Evolutionary conservation across 495 filamentous ascomycete species (phyloP), one percentile per base, ranked within the genome.

Genomic region (Penicillium verhagenii): DNA sequence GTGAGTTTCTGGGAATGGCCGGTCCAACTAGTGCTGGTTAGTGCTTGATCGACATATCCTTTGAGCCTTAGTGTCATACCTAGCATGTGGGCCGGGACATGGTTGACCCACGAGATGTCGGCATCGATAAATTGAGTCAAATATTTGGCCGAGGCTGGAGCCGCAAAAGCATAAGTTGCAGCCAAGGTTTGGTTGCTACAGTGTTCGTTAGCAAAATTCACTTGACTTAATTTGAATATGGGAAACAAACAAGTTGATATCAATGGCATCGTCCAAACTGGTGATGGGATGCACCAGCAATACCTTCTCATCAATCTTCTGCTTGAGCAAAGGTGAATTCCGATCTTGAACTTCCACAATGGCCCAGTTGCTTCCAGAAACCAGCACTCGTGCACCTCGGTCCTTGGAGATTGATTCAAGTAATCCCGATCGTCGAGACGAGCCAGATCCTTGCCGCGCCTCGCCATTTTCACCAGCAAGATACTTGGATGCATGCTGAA

Each of bases 141-240:
- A 44, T 83, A 82, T 55, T 82, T 82, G 16, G 74, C 76, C 14
- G 75, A 65, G 0, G 70, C 28, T 9, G 72, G 66, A 10, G 69
- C 68, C 18, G 76, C 76, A 51, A 82, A 84, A 51, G 77, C 65
- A 51, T 81, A 82, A 8, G 73, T 69, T 21, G 79, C 76, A 9
- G 78, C 68, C 14, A 79, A 60, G 0, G 60, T 60, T 49, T 53
- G 52, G 23, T 56, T 59, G 47, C 70, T 71, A 28, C 3, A 25
- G 20, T 60, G 14, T 50, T n/a, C n/a, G 14, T n/a, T 52, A 23
- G 46, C 19, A 29, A 35, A 19, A 11, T 3, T 13, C 28, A 3
- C 13, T 23, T 23, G 20, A 23, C 38, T 7, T 1, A 31, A 20
- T n/a, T 0, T 4, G 16, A 10, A 14, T 11, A 18, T 20, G 9